Evolutionary conservation across 768 basidiomycete genomes (phyloP).

Genomic region (Russula sp.): DNA sequence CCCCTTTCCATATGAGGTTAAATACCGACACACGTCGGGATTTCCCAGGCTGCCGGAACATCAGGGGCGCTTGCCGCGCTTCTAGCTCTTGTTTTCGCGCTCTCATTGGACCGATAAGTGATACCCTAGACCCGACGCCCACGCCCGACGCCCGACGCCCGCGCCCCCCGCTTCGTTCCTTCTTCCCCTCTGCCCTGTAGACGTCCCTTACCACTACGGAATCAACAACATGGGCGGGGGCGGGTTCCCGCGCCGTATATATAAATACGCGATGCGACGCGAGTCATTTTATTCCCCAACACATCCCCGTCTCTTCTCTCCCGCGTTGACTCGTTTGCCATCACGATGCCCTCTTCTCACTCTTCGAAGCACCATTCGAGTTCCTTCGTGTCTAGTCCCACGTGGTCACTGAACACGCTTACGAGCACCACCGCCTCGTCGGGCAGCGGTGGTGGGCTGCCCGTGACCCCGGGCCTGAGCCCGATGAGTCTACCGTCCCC

Average conservation of each 20-base stretch:
- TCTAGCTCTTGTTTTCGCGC: neutral
- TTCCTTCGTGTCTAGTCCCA: constrained; percentile 25
- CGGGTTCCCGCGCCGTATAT: constrained; percentile 5
- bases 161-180: neutral
- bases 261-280: constrained; percentile 10
- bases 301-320: neutral
- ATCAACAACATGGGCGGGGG: too few species aligned
- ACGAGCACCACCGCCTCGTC: constrained; percentile 20
- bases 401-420: constrained; percentile 27
- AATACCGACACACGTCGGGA: neutral
- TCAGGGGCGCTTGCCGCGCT: neutral
- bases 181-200: constrained; percentile 12
- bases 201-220: too few species aligned
- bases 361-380: constrained; percentile 20
- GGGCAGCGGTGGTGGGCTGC: constrained; percentile 2
- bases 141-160: neutral
- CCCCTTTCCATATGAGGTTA: constrained; percentile 8
- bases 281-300: constrained; percentile 14
- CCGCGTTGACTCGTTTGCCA: constrained; percentile 13
- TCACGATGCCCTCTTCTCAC: constrained; percentile 19
- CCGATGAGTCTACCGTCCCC: constrained; percentile 26
- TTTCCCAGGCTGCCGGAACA: neutral
- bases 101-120: constrained; percentile 13
- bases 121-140: neutral
- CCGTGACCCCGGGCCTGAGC: constrained; percentile 20